Evolutionary conservation across 768 basidiomycete genomes (phyloP).

Genomic region (Boletus sensibilis): DNA sequence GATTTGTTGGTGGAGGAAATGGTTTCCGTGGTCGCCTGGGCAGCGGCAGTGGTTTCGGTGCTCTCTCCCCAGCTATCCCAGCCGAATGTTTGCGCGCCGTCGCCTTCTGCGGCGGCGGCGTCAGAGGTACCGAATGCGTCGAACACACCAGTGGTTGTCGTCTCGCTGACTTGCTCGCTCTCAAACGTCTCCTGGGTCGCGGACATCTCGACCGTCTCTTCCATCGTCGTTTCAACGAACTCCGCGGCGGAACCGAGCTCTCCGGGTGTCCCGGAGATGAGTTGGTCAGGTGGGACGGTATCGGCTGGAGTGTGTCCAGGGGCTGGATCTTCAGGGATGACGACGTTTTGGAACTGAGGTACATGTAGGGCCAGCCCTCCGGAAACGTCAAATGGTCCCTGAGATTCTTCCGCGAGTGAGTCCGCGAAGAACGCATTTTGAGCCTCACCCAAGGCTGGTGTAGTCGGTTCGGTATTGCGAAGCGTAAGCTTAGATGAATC

Average conservation of each 20-base stretch:
- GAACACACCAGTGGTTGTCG: not conserved
- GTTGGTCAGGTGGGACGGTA: slow-evolving; percentile 23
- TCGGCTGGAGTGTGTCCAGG: slow-evolving; percentile 31
- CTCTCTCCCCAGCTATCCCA: slow-evolving; percentile 1
- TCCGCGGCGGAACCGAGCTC: not conserved
- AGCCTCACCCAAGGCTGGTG: slow-evolving; percentile 16
- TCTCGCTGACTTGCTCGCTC: not conserved
- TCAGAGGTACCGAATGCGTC: not conserved
- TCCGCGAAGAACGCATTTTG: slow-evolving; percentile 2
- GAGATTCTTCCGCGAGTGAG: not conserved
- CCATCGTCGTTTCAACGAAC: not conserved
- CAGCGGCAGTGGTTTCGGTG: not conserved
- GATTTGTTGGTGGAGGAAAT: not conserved
- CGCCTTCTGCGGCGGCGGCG: not conserved
- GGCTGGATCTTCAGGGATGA: not conserved
- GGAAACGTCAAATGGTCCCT: not conserved
- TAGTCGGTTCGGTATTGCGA: slow-evolving; percentile 7
- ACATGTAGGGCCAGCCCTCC: slow-evolving; percentile 16
- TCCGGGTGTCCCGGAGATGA: slow-evolving; percentile 3
- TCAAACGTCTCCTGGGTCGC: slow-evolving; percentile 8
- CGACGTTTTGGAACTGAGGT: not conserved
- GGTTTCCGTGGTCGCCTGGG: not conserved
- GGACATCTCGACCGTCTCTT: slow-evolving; percentile 10
- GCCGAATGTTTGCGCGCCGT: not conserved
- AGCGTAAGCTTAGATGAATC: slow-evolving; percentile 1